A percentile compares a stretch with the other conserved stretches of the same genome.
Evolutionary conservation across 768 basidiomycete species (phyloP).

Genomic region (Amanita molliuscula): DNA sequence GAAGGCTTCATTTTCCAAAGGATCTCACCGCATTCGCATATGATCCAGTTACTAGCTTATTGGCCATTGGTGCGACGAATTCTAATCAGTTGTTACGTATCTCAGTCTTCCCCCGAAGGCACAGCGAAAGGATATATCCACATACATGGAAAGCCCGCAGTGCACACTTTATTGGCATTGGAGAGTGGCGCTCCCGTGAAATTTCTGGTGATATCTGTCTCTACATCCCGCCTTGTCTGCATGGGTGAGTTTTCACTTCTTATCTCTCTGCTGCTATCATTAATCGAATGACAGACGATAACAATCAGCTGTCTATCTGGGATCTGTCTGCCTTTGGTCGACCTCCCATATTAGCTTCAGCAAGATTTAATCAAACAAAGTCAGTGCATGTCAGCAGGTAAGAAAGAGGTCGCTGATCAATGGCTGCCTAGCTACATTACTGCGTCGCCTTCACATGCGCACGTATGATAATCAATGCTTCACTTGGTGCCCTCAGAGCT

Average conservation of each 20-base stretch:
- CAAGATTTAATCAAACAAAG: constrained; percentile 40
- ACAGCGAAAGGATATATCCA: constrained; percentile 54
- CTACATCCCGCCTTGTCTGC: constrained; percentile 44
- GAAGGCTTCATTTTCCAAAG: constrained; percentile 36
- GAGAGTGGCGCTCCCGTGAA: constrained; percentile 39
- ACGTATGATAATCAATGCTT: constrained; percentile 33
- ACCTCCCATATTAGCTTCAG: constrained; percentile 41
- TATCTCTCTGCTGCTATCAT: neutral
- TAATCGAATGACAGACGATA: constrained; percentile 29
- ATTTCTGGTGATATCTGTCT: constrained; percentile 51
- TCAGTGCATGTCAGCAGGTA: constrained; percentile 12
- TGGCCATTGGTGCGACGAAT: constrained; percentile 42
- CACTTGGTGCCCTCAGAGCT: neutral
- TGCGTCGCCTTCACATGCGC: constrained; percentile 60
- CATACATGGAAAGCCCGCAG: constrained; percentile 59
- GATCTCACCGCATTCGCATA: constrained; percentile 43
- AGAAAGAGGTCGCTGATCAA: constrained; percentile 1
- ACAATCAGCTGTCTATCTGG: constrained; percentile 49
- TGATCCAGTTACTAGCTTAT: constrained; percentile 48
- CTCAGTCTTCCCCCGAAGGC: constrained; percentile 27
- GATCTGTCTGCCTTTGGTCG: constrained; percentile 41
- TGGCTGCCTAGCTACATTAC: constrained; percentile 38
- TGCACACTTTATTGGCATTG: constrained; percentile 38
- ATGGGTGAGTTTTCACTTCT: constrained; percentile 35
- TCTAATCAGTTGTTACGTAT: constrained; percentile 3